A percentile compares a stretch with the other conserved stretches of the same genome.
Conservation (phyloP, 257 asterid genomes). For the Euphrasia confusa region DNA sequence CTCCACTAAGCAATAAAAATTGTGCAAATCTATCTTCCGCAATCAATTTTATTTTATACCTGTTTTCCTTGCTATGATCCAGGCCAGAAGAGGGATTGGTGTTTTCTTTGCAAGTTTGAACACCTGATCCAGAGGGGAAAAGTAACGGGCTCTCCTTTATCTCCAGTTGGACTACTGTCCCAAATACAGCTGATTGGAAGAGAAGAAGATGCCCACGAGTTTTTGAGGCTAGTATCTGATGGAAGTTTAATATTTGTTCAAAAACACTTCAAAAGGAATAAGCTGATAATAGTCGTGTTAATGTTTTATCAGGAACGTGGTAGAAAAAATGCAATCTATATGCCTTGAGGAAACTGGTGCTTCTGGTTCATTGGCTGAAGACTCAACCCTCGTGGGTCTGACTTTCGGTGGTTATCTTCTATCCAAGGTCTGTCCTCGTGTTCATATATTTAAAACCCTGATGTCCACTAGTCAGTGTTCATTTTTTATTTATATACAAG, state of each 20-base stretch:
- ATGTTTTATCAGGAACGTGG: constrained; percentile 39
- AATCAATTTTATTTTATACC: constrained; percentile 10
- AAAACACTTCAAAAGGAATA: not conserved
- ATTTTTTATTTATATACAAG: constrained; percentile 1
- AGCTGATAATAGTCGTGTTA: constrained; percentile 22
- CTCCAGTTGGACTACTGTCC: constrained; percentile 53
- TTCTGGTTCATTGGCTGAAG: constrained; percentile 43
- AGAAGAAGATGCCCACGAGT: constrained; percentile 74
- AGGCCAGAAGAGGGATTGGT: constrained; percentile 52
- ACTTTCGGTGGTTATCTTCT: constrained; percentile 63
- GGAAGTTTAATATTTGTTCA: constrained; percentile 18
- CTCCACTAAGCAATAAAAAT: not conserved
- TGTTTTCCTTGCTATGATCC: constrained; percentile 18
- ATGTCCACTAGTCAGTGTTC: constrained; percentile 4
- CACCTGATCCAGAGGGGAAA: constrained; percentile 43
- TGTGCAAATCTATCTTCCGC: constrained; percentile 4
- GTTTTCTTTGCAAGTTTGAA: constrained; percentile 54
- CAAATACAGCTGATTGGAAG: constrained; percentile 57
- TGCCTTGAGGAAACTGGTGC: constrained; percentile 53
- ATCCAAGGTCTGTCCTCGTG: constrained; percentile 44
- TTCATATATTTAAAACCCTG: constrained; percentile 13
- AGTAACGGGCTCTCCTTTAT: constrained; percentile 33
- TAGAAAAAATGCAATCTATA: constrained; percentile 52
- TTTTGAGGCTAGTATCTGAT: constrained; percentile 42
- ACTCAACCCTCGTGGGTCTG: constrained; percentile 54